Conservation (phyloP, 208 protist species). For the Jaenimonas drosophilae region DNA sequence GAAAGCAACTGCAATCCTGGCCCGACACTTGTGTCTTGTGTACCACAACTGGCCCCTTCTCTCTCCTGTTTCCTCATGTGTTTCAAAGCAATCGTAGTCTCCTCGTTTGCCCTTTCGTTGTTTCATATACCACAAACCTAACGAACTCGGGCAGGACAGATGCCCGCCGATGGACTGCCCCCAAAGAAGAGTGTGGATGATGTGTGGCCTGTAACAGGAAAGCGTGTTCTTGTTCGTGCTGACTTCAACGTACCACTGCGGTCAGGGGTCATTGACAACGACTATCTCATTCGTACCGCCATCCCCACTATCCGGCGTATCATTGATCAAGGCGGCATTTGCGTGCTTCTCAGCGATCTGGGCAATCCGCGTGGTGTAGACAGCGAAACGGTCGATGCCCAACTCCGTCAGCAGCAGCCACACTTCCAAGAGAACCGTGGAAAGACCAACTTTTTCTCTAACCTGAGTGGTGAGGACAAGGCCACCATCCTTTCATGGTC, state of each 20-base stretch:
- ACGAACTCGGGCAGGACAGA: too few relatives aligned
- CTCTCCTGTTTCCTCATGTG: too few relatives aligned
- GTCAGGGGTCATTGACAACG: constrained; percentile 89
- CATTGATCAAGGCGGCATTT: constrained; percentile 88
- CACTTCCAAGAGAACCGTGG: constrained; percentile 38
- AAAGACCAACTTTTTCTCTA: constrained; percentile 64
- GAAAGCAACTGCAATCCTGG: too few relatives aligned
- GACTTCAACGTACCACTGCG: constrained; percentile 97
- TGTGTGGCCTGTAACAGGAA: constrained; percentile 83
- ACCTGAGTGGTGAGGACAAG: constrained; percentile 57
- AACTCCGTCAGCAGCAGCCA: constrained; percentile 14
- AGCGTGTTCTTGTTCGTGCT: constrained; percentile 92
- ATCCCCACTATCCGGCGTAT: constrained; percentile 95
- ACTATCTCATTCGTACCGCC: constrained; percentile 90
- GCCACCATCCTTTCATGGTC: constrained; percentile 43
- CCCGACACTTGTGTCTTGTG: too few relatives aligned
- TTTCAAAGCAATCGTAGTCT: too few relatives aligned
- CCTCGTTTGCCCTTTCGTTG: constrained; percentile 4
- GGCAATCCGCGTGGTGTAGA: constrained; percentile 94
- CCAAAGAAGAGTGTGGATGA: constrained; percentile 78
- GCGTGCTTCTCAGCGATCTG: constrained; percentile 94
- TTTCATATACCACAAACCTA: too few relatives aligned
- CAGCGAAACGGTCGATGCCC: constrained; percentile 17
- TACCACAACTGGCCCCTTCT: too few relatives aligned
- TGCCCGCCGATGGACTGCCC: constrained; percentile 19